Conservation (phyloP, 2,329 filamentous ascomycete genomes). For the Penicillium corylophilum region DNA sequence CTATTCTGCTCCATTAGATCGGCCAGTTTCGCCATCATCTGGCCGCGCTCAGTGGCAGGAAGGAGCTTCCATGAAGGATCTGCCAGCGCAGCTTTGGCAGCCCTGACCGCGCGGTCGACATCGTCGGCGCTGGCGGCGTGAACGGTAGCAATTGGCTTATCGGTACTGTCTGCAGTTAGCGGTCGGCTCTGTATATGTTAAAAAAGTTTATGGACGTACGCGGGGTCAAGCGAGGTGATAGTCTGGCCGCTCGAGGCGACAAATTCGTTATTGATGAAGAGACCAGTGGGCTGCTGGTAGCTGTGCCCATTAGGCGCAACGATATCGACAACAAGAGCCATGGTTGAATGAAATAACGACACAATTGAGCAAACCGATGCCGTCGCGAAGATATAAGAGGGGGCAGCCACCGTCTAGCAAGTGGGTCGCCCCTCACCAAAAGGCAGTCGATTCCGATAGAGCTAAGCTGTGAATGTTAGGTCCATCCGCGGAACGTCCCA, state of each 20-base stretch:
- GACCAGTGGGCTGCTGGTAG: constrained; percentile 40
- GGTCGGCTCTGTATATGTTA: not conserved
- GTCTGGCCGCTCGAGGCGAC: constrained; percentile 39
- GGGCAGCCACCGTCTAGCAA: not conserved
- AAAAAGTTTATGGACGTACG: constrained; percentile 12
- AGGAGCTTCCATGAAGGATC: constrained; percentile 28
- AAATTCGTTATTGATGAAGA: constrained; percentile 49
- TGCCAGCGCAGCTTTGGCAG: constrained; percentile 23
- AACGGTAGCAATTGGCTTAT: constrained; percentile 30
- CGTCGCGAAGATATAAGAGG: not conserved
- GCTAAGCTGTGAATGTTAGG: constrained; percentile 4
- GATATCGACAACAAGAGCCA: constrained; percentile 29
- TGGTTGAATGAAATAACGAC: not conserved
- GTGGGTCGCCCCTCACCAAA: not conserved
- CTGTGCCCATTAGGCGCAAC: constrained; percentile 41
- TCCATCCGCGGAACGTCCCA: constrained; percentile 1
- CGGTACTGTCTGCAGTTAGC: constrained; percentile 18
- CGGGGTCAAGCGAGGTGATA: constrained; percentile 37
- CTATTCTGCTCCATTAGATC: constrained; percentile 62
- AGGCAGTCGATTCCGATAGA: constrained; percentile 1
- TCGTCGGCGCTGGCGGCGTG: constrained; percentile 34
- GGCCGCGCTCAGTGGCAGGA: constrained; percentile 57
- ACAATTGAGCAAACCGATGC: not conserved
- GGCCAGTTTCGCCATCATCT: constrained; percentile 65
- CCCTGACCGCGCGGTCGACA: constrained; percentile 35